These are phyloP conservation scores for Polytrichum commune DNA, from an alignment of 225 moss, liverwort and hornwort species.

Conservation along the genomic window DNA sequence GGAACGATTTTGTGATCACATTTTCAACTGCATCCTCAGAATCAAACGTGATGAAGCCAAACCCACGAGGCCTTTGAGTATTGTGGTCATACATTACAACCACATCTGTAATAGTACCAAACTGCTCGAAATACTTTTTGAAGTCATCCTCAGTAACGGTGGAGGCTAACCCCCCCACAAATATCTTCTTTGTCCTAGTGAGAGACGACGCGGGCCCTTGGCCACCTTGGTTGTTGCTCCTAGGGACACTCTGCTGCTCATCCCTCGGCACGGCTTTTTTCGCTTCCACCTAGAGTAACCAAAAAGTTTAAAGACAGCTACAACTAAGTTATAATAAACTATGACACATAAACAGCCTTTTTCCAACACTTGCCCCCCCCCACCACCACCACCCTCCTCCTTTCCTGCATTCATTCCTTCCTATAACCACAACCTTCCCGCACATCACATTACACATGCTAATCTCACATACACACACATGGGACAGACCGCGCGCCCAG, in stretches of 20 bases:
- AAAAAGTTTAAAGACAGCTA: conserved; percentile 52
- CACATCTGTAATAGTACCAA: conserved; percentile 97
- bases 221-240: conserved; percentile 82
- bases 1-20: conserved; percentile 80
- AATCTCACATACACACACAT: no score
- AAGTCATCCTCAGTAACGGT: conserved; percentile 99
- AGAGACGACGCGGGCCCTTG: conserved; percentile 76
- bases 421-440: conserved; percentile 6
- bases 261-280: conserved; percentile 99
- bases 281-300: conserved; percentile 90
- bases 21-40: conserved; percentile 99
- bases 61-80: conserved; percentile 96
- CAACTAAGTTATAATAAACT: conserved; percentile 58
- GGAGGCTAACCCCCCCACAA: conserved; percentile 98
- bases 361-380: conserved; percentile 1
- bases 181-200: conserved; percentile 99
- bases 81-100: conserved; percentile 99
- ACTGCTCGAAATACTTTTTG: conserved; percentile 99
- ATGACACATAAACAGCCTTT: not conserved
- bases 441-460: not conserved
- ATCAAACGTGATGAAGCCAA: conserved; percentile 98
- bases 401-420: not conserved
- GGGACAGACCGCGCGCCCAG: not conserved
- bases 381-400: not conserved
- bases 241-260: conserved; percentile 96